Evolutionary conservation across 768 basidiomycete genomes (phyloP), one percentile per base, ranked within the genome.

Genomic region (Mycena haematopus): DNA sequence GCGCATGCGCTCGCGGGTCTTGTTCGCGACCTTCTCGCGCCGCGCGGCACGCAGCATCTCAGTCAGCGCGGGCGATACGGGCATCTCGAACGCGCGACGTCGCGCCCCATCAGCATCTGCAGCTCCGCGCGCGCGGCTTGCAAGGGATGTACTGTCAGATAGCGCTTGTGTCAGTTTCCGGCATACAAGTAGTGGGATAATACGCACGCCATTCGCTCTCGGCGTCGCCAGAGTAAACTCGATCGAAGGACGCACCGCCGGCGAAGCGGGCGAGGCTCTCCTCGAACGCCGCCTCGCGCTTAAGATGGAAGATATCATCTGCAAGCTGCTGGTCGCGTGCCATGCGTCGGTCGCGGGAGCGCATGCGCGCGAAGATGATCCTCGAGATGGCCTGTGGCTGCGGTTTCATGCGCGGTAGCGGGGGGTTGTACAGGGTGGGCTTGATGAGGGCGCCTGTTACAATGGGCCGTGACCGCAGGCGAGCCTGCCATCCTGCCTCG

Each of bases 391-490:
- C 78, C 6, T 76, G 68, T 0, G 96, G 95, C 65, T 96, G 93
- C 0, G 92, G 93, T 40, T 82, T 86, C 67, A 97, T 77, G 0
- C 92, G 86, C 0, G 93, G 93, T 15, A 97, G 82, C 1, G 93
- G 92, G 0, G 76, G 79, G 71, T 93, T 86, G 74, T 75, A 85
- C 9, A 84, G 54, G 0, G 88, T 80, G 0, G 93, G 83, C 13
- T 85, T 86, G n/a, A 93, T 71, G 71, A 85, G 84, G 1, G 80
- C 82, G 6, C 93, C 91, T 8, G 91, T 93, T 62, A 93, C 74
- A 33, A 89, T 87, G 14, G 91, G 88, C 4, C 87, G 84, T 22
- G 79, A 82, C 38, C 77, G 80, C 40, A 90, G 75, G 24, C 78
- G 77, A 9, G 79, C 68, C 60, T 81, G 81, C 79, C 87, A 90